A percentile compares a stretch with the other conserved stretches of the same genome.
Conservation (phyloP, 441 rosid species). For the Cnidoscolus chayamansa region DNA sequence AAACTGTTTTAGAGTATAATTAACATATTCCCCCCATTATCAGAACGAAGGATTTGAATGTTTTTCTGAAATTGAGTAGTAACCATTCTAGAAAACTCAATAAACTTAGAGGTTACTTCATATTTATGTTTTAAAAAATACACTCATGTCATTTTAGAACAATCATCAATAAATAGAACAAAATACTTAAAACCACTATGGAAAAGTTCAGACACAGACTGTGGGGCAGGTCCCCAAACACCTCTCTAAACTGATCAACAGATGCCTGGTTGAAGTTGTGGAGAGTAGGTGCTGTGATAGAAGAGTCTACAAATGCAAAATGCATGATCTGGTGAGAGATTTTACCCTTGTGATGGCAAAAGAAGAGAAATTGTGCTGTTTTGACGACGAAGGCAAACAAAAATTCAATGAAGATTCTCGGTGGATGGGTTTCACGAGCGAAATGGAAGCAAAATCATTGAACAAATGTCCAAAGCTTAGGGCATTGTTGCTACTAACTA, state of each 20-base stretch:
- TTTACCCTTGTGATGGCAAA: constrained; percentile 16
- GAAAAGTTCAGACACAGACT: too few relatives aligned
- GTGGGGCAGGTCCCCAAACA: constrained; percentile 15
- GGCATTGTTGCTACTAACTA: constrained; percentile 14
- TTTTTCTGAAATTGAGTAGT: too few relatives aligned
- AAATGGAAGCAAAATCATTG: neutral
- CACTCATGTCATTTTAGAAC: too few relatives aligned
- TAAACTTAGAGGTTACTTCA: too few relatives aligned
- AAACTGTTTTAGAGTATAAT: too few relatives aligned
- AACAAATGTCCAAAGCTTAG: constrained; percentile 26
- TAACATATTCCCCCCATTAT: too few relatives aligned
- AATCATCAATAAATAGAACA: too few relatives aligned
- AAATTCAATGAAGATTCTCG: constrained; percentile 11
- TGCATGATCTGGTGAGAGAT: constrained; percentile 30
- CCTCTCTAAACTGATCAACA: constrained; percentile 25
- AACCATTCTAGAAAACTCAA: too few relatives aligned
- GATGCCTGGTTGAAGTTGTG: constrained; percentile 34
- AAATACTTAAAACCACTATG: too few relatives aligned
- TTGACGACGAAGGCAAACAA: constrained; percentile 26
- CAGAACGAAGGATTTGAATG: too few relatives aligned
- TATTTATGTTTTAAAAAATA: too few relatives aligned
- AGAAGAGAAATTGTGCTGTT: constrained; percentile 28
- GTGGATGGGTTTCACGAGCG: constrained; percentile 24
- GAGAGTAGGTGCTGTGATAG: constrained; percentile 28
- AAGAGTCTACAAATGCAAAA: constrained; percentile 7